Evolutionary conservation across 2,329 filamentous ascomycete genomes (phyloP).

Genomic region (Scortechinia acanthostroma): DNA sequence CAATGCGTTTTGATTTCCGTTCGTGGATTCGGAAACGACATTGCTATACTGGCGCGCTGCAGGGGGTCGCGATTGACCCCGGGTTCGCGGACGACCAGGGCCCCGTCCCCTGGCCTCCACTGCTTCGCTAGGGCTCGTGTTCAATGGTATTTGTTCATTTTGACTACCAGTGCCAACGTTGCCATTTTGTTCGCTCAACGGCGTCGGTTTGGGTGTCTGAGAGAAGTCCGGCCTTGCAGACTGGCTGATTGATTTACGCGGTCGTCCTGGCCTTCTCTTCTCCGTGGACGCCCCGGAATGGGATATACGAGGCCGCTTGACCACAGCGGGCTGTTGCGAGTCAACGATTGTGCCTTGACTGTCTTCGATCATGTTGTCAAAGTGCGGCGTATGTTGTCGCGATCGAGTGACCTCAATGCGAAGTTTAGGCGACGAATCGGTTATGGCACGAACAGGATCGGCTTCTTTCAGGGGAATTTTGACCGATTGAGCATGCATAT

Average conservation of each 20-base stretch:
- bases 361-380: not conserved
- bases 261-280: conserved; percentile 14
- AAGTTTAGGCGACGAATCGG: not conserved
- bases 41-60: not conserved
- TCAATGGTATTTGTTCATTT: not conserved
- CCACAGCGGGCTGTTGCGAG: not conserved
- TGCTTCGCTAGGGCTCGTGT: not conserved
- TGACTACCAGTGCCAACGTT: not conserved
- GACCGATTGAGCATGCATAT: conserved; percentile 7
- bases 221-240: conserved; percentile 9
- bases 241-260: conserved; percentile 9
- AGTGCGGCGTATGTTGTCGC: not conserved
- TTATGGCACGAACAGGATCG: not conserved
- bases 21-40: no score
- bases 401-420: not conserved
- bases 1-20: no score
- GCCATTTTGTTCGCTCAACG: not conserved
- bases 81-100: conserved; percentile 3
- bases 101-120: conserved; percentile 8
- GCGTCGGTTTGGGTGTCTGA: conserved; percentile 9
- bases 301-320: not conserved
- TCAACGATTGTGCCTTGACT: no score
- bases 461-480: not conserved
- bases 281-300: conserved; percentile 8
- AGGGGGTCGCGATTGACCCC: not conserved